Evolutionary conservation across 768 basidiomycete species (phyloP), one percentile per base, ranked within the genome.

Genomic region (Lactarius deliciosus): DNA sequence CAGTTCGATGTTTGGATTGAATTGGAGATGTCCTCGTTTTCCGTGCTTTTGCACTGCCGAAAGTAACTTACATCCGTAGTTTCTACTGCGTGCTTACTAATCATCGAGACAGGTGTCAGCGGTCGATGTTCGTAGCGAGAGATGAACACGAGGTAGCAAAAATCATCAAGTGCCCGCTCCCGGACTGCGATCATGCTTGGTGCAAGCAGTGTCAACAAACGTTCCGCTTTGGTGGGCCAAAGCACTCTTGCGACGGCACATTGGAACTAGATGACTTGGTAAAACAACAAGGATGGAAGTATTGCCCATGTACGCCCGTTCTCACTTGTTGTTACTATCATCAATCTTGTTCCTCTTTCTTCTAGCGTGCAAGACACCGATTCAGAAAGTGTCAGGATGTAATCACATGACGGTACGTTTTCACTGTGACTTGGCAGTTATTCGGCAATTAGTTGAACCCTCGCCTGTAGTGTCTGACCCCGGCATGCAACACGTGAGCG

Each of bases 391-490:
- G 13, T 74, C 73, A 15, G 86, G 86, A 2, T 87, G 86, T 60
- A 81, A 85, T 64, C 85, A 87, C 72, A 87, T 87, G 81, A 78
- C 79, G 66, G 85, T 85, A 36, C 76, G 84, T 70, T 61, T 60
- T 25, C 32, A 60, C 25, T 34, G 53, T 7, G 25, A 36, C 50
- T 41, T 34, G 40, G 25, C 47, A 25, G 40, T 22, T 28, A 9
- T 28, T 47, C 10, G 28, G 5, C 18, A 20, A 22, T 40, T 36
- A 16, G 7, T n/a, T 53, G 36, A 63, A 7, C 11, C 2, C 38
- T 34, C 41, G 18, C 18, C 16, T 4, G 30, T 2, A 86, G 85
- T 86, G 83, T 69, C 79, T 81, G 45, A 76, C 83, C 1, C 83
- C 84, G 2, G 83, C 81, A 20, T 87, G 86, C 73, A 85, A 86